A percentile compares a stretch with the other conserved stretches of the same genome.
phyloP scores from a whole-genome alignment of 176 grass and related monocot species.

The Thalia dealbata region DNA sequence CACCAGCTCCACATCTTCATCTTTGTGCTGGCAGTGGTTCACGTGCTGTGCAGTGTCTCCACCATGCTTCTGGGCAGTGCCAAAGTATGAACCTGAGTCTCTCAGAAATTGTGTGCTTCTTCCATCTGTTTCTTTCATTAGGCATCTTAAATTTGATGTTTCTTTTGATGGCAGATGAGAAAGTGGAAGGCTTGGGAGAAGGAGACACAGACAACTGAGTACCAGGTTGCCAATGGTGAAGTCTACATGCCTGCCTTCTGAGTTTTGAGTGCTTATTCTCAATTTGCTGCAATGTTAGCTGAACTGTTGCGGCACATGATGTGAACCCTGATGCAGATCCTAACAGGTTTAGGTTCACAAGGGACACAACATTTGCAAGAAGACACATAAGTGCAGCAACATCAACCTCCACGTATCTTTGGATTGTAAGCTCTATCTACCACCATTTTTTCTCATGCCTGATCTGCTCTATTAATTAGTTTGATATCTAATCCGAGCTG shows the following conservation, averaged over 20 bases:
- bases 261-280: neutral
- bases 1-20: conserved; percentile 22
- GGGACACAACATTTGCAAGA: conserved; percentile 6
- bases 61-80: conserved; percentile 13
- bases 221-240: conserved; percentile 14
- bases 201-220: conserved; percentile 6
- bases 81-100: neutral
- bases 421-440: conserved; percentile 5
- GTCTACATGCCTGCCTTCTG: neutral
- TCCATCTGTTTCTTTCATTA: neutral
- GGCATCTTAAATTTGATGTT: neutral
- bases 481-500: neutral
- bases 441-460: neutral
- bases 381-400: neutral
- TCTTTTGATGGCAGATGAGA: neutral
- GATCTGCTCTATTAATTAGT: neutral
- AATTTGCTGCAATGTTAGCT: neutral
- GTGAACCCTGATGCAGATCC: neutral
- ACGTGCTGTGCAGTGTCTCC: conserved; percentile 6
- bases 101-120: neutral
- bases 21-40: conserved; percentile 15
- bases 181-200: conserved; percentile 16
- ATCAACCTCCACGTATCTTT: neutral
- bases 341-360: conserved; percentile 8
- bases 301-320: neutral